Base-by-base conservation (phyloP, 345 rosid species). In the Stellera chamaejasme region DNA sequence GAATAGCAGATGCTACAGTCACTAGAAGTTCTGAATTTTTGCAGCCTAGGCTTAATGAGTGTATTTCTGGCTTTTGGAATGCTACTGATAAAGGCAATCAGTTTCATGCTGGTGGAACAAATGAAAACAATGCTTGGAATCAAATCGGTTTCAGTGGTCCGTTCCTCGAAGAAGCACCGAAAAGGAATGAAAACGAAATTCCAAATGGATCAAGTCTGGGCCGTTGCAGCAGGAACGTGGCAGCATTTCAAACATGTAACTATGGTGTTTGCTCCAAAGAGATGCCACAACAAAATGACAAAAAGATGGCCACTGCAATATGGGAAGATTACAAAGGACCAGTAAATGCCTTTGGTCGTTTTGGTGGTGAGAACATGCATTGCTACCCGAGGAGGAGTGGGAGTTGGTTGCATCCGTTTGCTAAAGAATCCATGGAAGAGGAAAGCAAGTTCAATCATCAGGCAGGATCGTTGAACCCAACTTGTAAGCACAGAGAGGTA, bases 111-210 rank as follows among this genome's bases (percentile, higher is more conserved):
- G 52, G 44, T 36, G 52, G 41, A 11, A 25, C 52, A 54, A 55
- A 27, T 45, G 52, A 42, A 44, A 48, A 15, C 57, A 45, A 10
- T 45, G 50, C 53, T 25, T 27, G 43, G 44, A 27, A 58, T 19
- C 52, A 7, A 51, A 48, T 52, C 14, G 44, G 56, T 27, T 10
- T 50, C 3, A 8, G 2, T 54, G 49, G 50, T 57, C 16, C 48
- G 44, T 45, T 49, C 27, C n/a, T 27, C 13, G 62, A 54, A 56
- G 62, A 11, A 10, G 39, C 27, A 27, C 48, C 57, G 27, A 60
- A 36, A 9, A 12, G 26, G 27, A 58, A 52, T 9, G 32, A 6
- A 54, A 42, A 42, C 48, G 61, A 48, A 54, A 13, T 0, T 27
- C 28, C 57, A 6, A 47, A 52, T 45, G 53, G 56, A 32, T 32